Percentiles rank a stretch among this genome's conserved stretches.
Evolutionary conservation across 495 filamentous ascomycete genomes (phyloP).

Genomic region (Xylaria palmicola): DNA sequence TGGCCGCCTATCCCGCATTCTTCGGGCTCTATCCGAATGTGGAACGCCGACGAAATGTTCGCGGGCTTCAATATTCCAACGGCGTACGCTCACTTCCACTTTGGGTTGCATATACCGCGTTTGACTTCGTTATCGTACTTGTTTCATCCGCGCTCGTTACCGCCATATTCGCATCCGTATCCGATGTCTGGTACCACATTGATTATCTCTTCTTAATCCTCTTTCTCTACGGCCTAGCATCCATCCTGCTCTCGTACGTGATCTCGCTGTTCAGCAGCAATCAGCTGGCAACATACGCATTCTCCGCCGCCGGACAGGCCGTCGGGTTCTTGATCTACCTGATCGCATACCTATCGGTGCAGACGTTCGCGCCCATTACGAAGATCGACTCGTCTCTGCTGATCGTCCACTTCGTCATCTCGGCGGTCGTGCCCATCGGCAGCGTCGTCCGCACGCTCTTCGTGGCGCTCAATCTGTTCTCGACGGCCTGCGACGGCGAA

Average conservation of each 20-base stretch:
- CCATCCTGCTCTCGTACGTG: constrained; percentile 66
- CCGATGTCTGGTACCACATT: constrained; percentile 62
- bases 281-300: constrained; percentile 71
- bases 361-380: constrained; percentile 63
- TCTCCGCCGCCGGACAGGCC: constrained; percentile 70
- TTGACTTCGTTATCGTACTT: constrained; percentile 73
- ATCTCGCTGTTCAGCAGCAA: constrained; percentile 65
- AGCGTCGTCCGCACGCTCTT: constrained; percentile 69
- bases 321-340: constrained; percentile 78
- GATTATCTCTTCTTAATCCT: constrained; percentile 71
- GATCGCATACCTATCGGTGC: constrained; percentile 65
- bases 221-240: constrained; percentile 66
- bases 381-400: constrained; percentile 58
- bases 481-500: constrained; percentile 63
- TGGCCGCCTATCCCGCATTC: constrained; percentile 76
- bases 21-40: constrained; percentile 83
- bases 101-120: constrained; percentile 74
- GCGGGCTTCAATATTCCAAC: constrained; percentile 84
- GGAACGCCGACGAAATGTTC: constrained; percentile 72
- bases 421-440: constrained; percentile 65
- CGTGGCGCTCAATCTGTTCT: constrained; percentile 75
- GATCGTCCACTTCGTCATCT: constrained; percentile 66
- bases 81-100: constrained; percentile 69
- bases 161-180: constrained; percentile 59
- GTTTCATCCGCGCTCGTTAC: constrained; percentile 56